Conservation (phyloP, 129 eudicot species). For the Helianthus annuus region HanXRQr2.0-SUNRISE NC_035440.2:159686899-159687398, state of each 20-base stretch:
- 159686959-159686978: slow-evolving; percentile 37
- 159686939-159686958: slow-evolving; percentile 26
- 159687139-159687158: slow-evolving; percentile 1
- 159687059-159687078: slow-evolving; percentile 52
- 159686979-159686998: slow-evolving; percentile 22
- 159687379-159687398: too few relatives aligned
- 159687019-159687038: slow-evolving; percentile 11
- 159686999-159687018: slow-evolving; percentile 14
- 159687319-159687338: too few relatives aligned
- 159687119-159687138: slow-evolving; percentile 97
- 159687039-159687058: slow-evolving; percentile 16
- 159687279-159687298: too few relatives aligned
- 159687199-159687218: background rate
- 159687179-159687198: background rate
- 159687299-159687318: too few relatives aligned
- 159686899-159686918: slow-evolving; percentile 21
- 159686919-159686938: slow-evolving; percentile 30
- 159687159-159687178: background rate
- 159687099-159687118: slow-evolving; percentile 87
- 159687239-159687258: too few relatives aligned
- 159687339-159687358: too few relatives aligned
- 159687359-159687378: too few relatives aligned
- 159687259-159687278: too few relatives aligned
- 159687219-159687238: too few relatives aligned
- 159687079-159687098: slow-evolving; percentile 97